These are phyloP conservation scores for Byssothecium circinans DNA, from an alignment of 2,329 filamentous ascomycete species.

Conservation along the genomic window DNA sequence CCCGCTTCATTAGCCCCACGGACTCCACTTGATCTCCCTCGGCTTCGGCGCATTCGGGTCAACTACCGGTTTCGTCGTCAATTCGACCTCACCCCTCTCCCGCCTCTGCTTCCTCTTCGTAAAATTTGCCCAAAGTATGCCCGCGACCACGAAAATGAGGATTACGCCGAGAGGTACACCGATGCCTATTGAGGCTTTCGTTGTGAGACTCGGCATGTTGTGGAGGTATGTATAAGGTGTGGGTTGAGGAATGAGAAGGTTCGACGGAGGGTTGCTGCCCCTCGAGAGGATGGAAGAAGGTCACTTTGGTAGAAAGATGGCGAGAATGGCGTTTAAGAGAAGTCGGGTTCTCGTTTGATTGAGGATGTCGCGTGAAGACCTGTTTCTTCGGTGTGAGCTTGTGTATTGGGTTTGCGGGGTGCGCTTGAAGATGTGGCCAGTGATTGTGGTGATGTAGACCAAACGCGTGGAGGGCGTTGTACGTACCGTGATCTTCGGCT, in stretches of 20 bases:
- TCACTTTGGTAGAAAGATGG: too few relatives aligned
- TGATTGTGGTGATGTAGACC: too few relatives aligned
- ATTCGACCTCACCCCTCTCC: constrained; percentile 7
- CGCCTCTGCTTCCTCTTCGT: constrained; percentile 5
- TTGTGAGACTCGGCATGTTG: constrained; percentile 6
- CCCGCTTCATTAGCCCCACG: neutral
- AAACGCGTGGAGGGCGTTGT: too few relatives aligned
- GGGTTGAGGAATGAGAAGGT: neutral
- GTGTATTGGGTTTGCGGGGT: too few relatives aligned
- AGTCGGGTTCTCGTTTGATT: too few relatives aligned
- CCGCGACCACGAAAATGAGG: constrained; percentile 25
- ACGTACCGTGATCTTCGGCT: too few relatives aligned
- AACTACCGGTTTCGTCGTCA: neutral
- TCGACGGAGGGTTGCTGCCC: too few relatives aligned
- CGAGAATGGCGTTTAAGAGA: too few relatives aligned
- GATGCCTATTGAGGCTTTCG: constrained; percentile 18
- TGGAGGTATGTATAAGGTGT: neutral
- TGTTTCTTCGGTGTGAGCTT: too few relatives aligned
- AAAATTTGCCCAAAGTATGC: constrained; percentile 10
- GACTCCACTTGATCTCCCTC: constrained; percentile 16
- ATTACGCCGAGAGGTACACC: constrained; percentile 18
- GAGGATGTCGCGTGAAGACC: too few relatives aligned
- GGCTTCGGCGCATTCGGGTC: constrained; percentile 8
- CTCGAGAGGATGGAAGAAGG: too few relatives aligned
- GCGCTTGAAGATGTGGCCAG: too few relatives aligned